Conservation (phyloP, 345 rosid species). For the Eucalyptus sp. region DNA sequence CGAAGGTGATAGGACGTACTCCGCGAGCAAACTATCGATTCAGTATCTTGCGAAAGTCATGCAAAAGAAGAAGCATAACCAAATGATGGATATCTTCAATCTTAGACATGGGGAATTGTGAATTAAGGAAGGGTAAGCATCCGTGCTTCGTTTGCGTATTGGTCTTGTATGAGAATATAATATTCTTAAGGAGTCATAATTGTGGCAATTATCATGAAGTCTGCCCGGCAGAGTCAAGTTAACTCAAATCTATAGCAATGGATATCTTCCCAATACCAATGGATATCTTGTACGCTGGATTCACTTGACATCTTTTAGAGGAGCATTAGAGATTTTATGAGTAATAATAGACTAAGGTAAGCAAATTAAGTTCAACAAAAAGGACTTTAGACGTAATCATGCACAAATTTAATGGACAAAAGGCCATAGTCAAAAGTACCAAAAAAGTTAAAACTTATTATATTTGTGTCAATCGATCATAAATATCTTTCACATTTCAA, state of each 20-base stretch:
- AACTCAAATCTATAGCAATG: not conserved
- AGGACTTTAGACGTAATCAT: not conserved
- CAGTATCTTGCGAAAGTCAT: not conserved
- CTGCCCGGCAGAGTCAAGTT: not conserved
- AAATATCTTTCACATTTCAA: fast-evolving
- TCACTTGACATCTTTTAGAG: not conserved
- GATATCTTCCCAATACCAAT: not conserved
- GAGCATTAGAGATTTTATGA: not conserved
- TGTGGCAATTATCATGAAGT: not conserved
- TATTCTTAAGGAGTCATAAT: not conserved
- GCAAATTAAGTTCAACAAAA: not conserved
- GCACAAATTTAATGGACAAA: not conserved
- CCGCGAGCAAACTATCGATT: not conserved
- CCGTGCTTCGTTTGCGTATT: not conserved
- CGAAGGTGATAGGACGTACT: not conserved
- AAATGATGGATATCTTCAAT: not conserved
- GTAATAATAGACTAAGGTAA: not conserved
- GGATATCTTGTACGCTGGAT: not conserved
- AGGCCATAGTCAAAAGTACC: not conserved
- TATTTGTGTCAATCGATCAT: fast-evolving
- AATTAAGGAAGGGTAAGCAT: not conserved
- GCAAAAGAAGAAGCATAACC: not conserved
- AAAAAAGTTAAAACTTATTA: too few species aligned
- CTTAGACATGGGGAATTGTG: not conserved
- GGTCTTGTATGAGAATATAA: not conserved